Base-by-base conservation (phyloP, 140 eudicot genomes). In the Flaveria floridana region DNA sequence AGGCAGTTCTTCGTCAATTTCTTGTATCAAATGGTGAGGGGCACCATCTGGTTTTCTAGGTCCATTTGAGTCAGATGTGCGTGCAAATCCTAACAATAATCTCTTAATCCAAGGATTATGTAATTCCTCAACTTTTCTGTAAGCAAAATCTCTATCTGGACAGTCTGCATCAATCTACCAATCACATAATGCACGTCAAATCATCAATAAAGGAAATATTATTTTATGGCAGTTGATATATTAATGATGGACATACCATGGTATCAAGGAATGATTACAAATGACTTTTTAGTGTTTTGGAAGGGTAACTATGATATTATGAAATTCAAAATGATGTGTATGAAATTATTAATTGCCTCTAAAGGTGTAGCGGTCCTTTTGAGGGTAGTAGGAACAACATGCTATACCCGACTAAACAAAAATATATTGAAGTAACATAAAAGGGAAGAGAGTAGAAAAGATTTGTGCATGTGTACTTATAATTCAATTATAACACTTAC, bases 91-190 rank as follows among this genome's bases (percentile, higher is more conserved):
- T n/a, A 84, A 72, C 65, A 94, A 77, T 70, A 87, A 67, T 82
- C 97, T 94, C 85, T 94, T 94, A 30, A 88, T 64, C 99, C 99
- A 90, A 51, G 99, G 99, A 75, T 90, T 46, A 80, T 94, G 99
- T 72, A 86, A 77, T 18, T 94, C 97, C 78, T 94, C 94, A 70
- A 79, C 48, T 72, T 82, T 82, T 81, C 81, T 82, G 82, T 94
- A 94, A 14, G 97, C 84, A 73, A 94, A 94, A 75, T 82, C 84
- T 78, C 99, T 90, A 80, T 94, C 96, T 8, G 97, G 55, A 71
- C 99, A 94, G 75, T 87, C 89, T 42, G 79, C 83, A 57, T 68
- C 86, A 61, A 94, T 87, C 99, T 94, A 74, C 57, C 79, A 85
- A 80, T 37, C 69, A 78, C 77, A 78, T 16, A 37, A 51, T 9